These are phyloP conservation scores for Eucalyptus fibrosa DNA, from an alignment of 345 rosid genomes.

Conservation along the genomic window DNA sequence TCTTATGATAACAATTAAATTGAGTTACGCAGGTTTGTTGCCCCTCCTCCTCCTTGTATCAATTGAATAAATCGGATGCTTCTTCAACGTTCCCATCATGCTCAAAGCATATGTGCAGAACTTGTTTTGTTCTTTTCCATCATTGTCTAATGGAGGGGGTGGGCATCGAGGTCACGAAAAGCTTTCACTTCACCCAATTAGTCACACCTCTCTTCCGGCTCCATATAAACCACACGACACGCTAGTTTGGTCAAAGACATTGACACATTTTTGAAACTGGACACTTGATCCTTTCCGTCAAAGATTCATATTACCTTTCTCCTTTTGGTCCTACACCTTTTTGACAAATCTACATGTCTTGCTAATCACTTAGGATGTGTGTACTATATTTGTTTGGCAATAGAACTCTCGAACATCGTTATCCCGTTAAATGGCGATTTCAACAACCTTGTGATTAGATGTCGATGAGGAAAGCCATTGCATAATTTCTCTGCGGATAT, in stretches of 20 bases:
- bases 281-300: not conserved
- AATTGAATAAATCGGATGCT: not conserved
- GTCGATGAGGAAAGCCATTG: not conserved
- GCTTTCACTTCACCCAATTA: not conserved
- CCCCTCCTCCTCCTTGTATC: not conserved
- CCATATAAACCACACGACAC: not conserved
- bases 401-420: not conserved
- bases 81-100: not conserved
- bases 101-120: not conserved
- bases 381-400: not conserved
- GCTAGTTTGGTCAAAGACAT: not conserved
- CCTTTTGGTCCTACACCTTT: not conserved
- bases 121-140: not conserved
- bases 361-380: not conserved
- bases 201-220: not conserved
- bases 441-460: not conserved
- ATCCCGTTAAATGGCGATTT: not conserved
- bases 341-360: not conserved
- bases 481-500: not conserved
- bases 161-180: not conserved
- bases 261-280: not conserved
- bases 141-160: not conserved
- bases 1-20: not conserved
- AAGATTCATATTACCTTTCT: not conserved
- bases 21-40: not conserved